Conservation (phyloP, 2,329 filamentous ascomycete genomes). For the Fusarium poae region DNA sequence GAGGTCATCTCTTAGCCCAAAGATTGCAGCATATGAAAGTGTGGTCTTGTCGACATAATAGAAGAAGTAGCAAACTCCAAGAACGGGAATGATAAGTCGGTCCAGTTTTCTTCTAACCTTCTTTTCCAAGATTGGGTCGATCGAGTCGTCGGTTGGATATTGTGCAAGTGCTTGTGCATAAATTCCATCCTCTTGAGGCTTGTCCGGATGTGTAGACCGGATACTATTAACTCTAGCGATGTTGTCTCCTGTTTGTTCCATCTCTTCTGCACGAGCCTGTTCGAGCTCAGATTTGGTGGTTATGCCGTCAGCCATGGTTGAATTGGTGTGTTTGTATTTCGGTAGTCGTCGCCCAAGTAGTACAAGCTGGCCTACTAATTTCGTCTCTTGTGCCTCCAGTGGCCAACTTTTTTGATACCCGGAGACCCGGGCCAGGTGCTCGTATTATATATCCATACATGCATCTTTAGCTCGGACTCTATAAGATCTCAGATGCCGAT, state of each 20-base stretch:
- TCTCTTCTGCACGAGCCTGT: conserved; percentile 12
- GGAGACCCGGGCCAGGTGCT: too few species aligned
- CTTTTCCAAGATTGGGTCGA: conserved; percentile 53
- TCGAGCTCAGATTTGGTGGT: conserved; percentile 4
- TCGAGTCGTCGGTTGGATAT: conserved; percentile 56
- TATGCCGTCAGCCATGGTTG: conserved; percentile 6
- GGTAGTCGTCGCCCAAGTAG: too few species aligned
- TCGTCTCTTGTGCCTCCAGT: too few species aligned
- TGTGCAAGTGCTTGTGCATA: conserved; percentile 54
- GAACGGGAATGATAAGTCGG: conserved; percentile 54
- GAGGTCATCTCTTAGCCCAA: conserved; percentile 71
- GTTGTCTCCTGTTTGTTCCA: conserved; percentile 6
- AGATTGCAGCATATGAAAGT: conserved; percentile 73
- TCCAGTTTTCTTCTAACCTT: conserved; percentile 56
- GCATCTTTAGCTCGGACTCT: not conserved
- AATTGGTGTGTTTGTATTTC: not conserved
- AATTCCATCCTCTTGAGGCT: conserved; percentile 43
- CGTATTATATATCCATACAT: not conserved
- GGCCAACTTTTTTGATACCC: too few species aligned
- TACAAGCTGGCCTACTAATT: too few species aligned
- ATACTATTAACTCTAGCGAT: conserved; percentile 12
- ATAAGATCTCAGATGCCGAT: not conserved
- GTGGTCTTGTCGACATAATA: conserved; percentile 64
- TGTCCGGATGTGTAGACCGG: conserved; percentile 10
- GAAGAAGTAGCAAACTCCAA: conserved; percentile 59